Evolutionary conservation across 2,329 filamentous ascomycete species (phyloP).

Genomic region (Nectriaceae sp.): DNA sequence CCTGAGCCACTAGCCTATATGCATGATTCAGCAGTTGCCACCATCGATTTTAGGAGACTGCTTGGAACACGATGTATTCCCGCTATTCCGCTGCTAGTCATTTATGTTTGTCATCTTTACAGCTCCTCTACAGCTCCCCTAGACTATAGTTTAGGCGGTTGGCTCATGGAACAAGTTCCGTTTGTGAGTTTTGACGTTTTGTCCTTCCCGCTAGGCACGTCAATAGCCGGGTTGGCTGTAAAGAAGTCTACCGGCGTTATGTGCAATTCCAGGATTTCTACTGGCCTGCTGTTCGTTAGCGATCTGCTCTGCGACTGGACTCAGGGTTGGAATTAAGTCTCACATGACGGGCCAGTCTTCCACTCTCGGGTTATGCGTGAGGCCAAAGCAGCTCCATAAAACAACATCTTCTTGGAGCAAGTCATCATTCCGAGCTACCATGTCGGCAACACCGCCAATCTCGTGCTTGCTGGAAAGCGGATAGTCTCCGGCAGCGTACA

Average conservation of each 20-base stretch:
- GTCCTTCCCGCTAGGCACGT: slow-evolving; percentile 34
- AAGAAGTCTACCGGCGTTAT: slow-evolving; percentile 54
- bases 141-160: no score
- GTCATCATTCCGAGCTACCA: slow-evolving; percentile 46
- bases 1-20: no score
- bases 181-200: slow-evolving; percentile 3
- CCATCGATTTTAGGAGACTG: background rate
- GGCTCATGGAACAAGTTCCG: background rate
- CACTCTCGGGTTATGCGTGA: slow-evolving; percentile 65
- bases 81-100: background rate
- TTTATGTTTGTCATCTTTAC: background rate
- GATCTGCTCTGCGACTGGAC: no score
- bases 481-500: slow-evolving; percentile 46
- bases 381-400: slow-evolving; percentile 59
- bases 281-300: slow-evolving; percentile 37
- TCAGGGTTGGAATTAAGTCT: slow-evolving; percentile 16
- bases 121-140: background rate
- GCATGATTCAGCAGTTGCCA: background rate
- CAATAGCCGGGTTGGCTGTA: slow-evolving; percentile 47
- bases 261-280: slow-evolving; percentile 50
- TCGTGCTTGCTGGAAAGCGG: slow-evolving; percentile 43
- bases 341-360: slow-evolving; percentile 72
- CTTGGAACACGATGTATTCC: background rate
- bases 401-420: slow-evolving; percentile 54
- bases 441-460: slow-evolving; percentile 38